Evolutionary conservation across 345 rosid genomes (phyloP).

Genomic region (Populus euphratica): DNA sequence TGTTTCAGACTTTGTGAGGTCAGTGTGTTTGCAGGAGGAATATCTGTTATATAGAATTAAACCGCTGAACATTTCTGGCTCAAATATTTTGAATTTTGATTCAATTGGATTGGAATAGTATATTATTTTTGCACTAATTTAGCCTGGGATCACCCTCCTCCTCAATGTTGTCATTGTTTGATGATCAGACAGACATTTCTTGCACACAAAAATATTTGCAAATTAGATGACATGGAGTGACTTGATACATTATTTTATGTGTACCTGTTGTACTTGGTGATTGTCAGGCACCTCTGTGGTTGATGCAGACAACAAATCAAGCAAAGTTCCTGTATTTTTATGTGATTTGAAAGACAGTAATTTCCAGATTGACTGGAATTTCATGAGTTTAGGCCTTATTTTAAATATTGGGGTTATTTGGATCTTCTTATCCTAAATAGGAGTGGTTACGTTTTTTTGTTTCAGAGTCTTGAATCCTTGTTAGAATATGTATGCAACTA

Average conservation of each 20-base stretch:
- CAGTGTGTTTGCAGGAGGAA: not conserved
- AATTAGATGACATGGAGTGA: not conserved
- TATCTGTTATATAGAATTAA: not conserved
- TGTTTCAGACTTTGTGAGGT: not conserved
- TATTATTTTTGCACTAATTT: not conserved
- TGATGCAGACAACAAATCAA: not conserved
- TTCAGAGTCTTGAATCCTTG: not conserved
- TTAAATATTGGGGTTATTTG: not conserved
- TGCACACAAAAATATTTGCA: not conserved
- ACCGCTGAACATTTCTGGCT: not conserved
- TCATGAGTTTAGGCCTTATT: not conserved
- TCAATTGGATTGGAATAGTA: not conserved
- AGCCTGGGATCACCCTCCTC: not conserved
- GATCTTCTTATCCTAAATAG: not conserved
- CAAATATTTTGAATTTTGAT: too few species aligned
- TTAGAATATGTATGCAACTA: not conserved
- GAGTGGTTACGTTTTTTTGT: not conserved
- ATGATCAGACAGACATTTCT: not conserved
- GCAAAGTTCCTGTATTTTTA: not conserved
- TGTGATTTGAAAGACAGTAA: not conserved
- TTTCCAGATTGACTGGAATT: not conserved
- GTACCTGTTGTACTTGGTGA: not conserved
- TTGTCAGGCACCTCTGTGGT: not conserved
- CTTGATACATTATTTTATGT: not conserved
- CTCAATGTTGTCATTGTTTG: not conserved